Evolutionary conservation across 2,329 filamentous ascomycete genomes (phyloP).

Genomic region (Exophiala xenobiotica): DNA sequence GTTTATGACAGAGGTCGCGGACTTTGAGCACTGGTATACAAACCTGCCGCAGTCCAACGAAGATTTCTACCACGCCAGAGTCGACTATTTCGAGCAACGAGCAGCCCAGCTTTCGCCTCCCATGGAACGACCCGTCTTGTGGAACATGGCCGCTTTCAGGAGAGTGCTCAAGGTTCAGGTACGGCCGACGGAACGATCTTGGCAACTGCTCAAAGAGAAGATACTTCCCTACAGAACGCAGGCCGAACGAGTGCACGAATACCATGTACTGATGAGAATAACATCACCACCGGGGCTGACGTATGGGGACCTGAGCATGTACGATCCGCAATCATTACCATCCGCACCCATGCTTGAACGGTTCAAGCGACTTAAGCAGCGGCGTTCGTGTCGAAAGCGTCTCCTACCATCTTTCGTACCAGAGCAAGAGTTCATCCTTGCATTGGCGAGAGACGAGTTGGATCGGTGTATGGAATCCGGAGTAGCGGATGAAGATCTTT

Average conservation of each 20-base stretch:
- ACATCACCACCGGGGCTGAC: no score
- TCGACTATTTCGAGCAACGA: conserved; percentile 36
- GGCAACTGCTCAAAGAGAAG: conserved; percentile 33
- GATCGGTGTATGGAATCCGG: conserved; percentile 13
- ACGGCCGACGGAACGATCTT: conserved; percentile 32
- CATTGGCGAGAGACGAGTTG: conserved; percentile 27
- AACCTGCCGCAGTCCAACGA: background rate
- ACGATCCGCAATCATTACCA: no score
- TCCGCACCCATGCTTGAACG: conserved; percentile 5
- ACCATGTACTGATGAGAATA: conserved; percentile 17
- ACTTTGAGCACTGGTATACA: conserved; percentile 20
- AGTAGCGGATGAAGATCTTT: conserved; percentile 33
- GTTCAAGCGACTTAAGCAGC: conserved; percentile 20
- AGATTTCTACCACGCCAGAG: conserved; percentile 7
- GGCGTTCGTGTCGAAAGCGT: conserved; percentile 11
- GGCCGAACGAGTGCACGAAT: conserved; percentile 29
- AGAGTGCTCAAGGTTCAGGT: conserved; percentile 39
- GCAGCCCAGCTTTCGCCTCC: conserved; percentile 39
- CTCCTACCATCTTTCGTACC: conserved; percentile 7
- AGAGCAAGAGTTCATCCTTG: conserved; percentile 31
- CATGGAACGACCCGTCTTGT: conserved; percentile 36
- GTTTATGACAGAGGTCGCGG: conserved; percentile 13
- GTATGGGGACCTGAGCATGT: no score
- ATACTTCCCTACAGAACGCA: conserved; percentile 29
- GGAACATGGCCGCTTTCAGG: conserved; percentile 41